Base-by-base conservation (phyloP, 148 eudicot species). In the Rhododendron henanense region DNA sequence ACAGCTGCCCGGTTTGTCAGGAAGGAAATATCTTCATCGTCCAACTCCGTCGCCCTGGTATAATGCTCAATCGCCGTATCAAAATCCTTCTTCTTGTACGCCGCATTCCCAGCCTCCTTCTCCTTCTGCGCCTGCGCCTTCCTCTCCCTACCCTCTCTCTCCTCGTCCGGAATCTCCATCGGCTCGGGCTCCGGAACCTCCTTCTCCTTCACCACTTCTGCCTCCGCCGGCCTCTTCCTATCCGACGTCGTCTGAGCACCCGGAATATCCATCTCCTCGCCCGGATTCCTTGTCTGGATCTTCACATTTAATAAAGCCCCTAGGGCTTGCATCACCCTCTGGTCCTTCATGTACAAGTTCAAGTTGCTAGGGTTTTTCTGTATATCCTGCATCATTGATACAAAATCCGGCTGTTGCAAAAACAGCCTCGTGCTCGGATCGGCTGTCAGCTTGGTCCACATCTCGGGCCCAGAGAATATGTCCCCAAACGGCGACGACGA, bases 1-100 rank as follows among this genome's bases (percentile, higher is more conserved):
- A 97, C 99, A 39, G 99, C 98, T 67, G 99, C 99, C n/a, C 98
- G 84, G 65, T 97, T 97, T 14, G 99, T 97, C 81, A 97, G 86
- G 88, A 94, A 97, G 13, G 98, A 97, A 21, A 97, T 94, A 89
- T 95, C 99, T 44, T 90, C 91, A 87, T 95, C 98, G 80, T 97
- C 95, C 86, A 97, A 87, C 53, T 97, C 98, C 67, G 90, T 50
- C 0, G 98, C 99, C 86, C 91, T 91, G 0, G 91, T 90, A 59
- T 97, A 97, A 87, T 74, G 89, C 83, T 87, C 83, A 85, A 97
- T 94, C 0, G 99, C 98, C 0, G 81, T 91, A 57, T 97, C 99
- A 11, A 97, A 97, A 78, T 97, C 92, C 92, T 97, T 95, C 94
- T 97, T 97, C 87, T 97, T 97, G 50, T 95, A 97, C 3, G 98